Evolutionary conservation across 2,329 filamentous ascomycete genomes (phyloP), one percentile per base, ranked within the genome.

Genomic region (Aspergillus sp.): DNA sequence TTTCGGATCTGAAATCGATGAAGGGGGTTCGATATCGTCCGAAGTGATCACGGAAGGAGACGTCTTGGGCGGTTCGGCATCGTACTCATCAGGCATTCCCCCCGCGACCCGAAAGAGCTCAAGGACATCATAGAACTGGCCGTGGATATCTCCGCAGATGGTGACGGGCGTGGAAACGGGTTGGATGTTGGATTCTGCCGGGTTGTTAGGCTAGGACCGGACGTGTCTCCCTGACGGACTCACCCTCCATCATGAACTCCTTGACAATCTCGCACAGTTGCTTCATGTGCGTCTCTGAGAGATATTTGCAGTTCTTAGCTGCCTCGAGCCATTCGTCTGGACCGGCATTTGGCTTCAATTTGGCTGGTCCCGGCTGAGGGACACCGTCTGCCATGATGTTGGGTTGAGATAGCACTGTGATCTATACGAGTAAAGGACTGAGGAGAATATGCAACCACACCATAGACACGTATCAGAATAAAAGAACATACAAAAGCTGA

Each of bases 211-310:
- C 9, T n/a, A 41, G 22, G 38, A 20, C 20, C n/a, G 19, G 12
- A 5, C 41, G 43, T 43, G 37, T 49, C 23, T 15, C 35, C 9
- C 35, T 22, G 19, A 39, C 7, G 22, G 15, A 39, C 56, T 62
- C 67, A 93, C 89, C 89, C 78, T 98, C 93, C 93, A 98, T 98
- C 62, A 98, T 79, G 57, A 89, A 94, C 73, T 97, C 93, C 76
- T 98, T 98, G 52, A 97, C 93, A 66, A 95, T 95, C 75, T 98
- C 93, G 69, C 93, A 98, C 43, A 98, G 80, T 70, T 95, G 88
- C 78, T 98, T 98, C 93, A 98, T 98, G 63, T 94, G 89, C 53
- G 85, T 75, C 73, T 98, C 93, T 44, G 93, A 93, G 45, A 98
- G 80, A 69, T 97, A 96, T 69, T 95, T 93, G 74, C 93, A 97